These are phyloP conservation scores for Leucocoprinus leucothites DNA, from an alignment of 768 basidiomycete species.

Conservation along the genomic window DNA sequence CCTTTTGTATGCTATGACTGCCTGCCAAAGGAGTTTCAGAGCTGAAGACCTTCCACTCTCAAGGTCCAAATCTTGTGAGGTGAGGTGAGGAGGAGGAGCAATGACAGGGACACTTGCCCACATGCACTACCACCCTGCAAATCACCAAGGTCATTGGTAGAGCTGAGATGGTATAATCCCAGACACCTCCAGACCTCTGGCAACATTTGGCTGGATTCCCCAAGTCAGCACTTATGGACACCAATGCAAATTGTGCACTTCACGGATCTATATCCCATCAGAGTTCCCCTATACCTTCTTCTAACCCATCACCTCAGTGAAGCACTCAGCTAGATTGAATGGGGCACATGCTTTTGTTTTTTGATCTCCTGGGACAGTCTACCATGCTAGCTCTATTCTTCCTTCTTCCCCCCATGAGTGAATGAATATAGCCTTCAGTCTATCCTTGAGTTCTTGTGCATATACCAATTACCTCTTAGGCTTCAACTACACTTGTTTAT, in stretches of 20 bases:
- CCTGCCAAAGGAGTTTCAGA: conserved; percentile 39
- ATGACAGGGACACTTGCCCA: conserved; percentile 32
- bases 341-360: conserved; percentile 23
- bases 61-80: conserved; percentile 47
- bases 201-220: conserved; percentile 54
- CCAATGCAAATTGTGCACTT: conserved; percentile 59
- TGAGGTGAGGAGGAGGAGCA: conserved; percentile 20
- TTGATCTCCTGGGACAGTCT: conserved; percentile 23
- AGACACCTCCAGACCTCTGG: conserved; percentile 58
- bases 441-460: conserved; percentile 60
- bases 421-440: conserved; percentile 77
- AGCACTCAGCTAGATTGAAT: conserved; percentile 38
- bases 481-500: conserved; percentile 64
- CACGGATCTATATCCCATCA: conserved; percentile 24
- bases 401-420: conserved; percentile 44
- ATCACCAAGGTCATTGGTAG: conserved; percentile 66
- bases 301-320: conserved; percentile 47
- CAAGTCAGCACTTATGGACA: conserved; percentile 48
- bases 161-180: conserved; percentile 57
- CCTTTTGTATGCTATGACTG: conserved; percentile 53
- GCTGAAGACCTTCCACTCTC: conserved; percentile 18
- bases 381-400: conserved; percentile 16
- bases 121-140: conserved; percentile 54
- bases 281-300: conserved; percentile 47
- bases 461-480: conserved; percentile 57